Evolutionary conservation across 2,329 filamentous ascomycete species (phyloP).

Genomic region (Malbranchea zuffiana): DNA sequence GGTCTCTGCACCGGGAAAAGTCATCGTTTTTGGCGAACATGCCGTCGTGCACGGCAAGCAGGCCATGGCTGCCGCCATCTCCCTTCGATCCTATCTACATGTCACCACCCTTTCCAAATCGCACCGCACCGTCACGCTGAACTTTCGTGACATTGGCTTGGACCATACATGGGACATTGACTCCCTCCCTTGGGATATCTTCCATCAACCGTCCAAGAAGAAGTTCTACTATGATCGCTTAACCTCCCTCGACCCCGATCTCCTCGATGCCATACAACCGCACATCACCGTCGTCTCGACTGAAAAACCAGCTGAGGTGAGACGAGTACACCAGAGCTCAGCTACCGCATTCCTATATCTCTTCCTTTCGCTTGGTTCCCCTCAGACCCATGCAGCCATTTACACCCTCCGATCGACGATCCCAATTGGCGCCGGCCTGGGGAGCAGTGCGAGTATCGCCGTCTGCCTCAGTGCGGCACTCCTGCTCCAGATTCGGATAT

Average conservation of each 20-base stretch:
- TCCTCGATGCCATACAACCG: constrained; percentile 70
- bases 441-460: constrained; percentile 77
- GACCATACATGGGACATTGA: constrained; percentile 92
- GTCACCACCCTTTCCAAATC: constrained; percentile 92
- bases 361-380: constrained; percentile 67
- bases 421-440: constrained; percentile 72
- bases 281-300: constrained; percentile 63
- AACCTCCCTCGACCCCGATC: constrained; percentile 69
- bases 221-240: constrained; percentile 90
- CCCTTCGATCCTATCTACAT: constrained; percentile 88
- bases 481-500: constrained; percentile 70
- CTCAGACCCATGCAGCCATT: constrained; percentile 60
- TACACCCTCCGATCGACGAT: constrained; percentile 82
- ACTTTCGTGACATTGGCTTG: constrained; percentile 83
- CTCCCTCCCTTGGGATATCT: constrained; percentile 73
- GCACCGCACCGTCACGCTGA: constrained; percentile 72
- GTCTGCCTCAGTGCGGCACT: constrained; percentile 71
- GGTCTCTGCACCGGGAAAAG: constrained; percentile 95
- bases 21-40: constrained; percentile 96
- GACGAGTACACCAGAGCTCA: constrained; percentile 74
- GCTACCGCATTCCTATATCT: constrained; percentile 78
- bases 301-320: constrained; percentile 53
- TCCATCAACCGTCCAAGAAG: constrained; percentile 73
- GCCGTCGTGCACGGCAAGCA: constrained; percentile 96
- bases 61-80: constrained; percentile 89